phyloP scores from a whole-genome alignment of 2,329 filamentous ascomycete genomes.

The Orbilia brochopaga region DNA sequence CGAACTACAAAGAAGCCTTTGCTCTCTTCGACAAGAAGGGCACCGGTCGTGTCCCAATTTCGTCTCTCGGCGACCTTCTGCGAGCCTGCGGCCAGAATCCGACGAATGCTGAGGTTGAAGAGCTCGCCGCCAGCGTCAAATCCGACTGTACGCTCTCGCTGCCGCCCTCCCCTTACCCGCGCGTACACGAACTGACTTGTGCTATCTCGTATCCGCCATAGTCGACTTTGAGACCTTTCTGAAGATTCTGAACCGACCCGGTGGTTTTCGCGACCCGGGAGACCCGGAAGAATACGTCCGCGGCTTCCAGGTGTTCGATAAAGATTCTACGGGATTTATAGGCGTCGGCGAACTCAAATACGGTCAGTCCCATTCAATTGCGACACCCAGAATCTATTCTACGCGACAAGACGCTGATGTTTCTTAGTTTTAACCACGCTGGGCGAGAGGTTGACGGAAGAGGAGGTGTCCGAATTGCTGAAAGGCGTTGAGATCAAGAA shows the following conservation, averaged over 20 bases:
- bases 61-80: conserved; percentile 88
- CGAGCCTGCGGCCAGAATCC: conserved; percentile 98
- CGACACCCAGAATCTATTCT: background rate
- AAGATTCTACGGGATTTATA: conserved; percentile 97
- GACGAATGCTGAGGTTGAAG: conserved; percentile 87
- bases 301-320: conserved; percentile 99
- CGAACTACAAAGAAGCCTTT: conserved; percentile 99
- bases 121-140: conserved; percentile 77
- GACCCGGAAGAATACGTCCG: conserved; percentile 98
- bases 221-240: conserved; percentile 47
- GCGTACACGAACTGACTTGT: conserved; percentile 10
- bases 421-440: conserved; percentile 83
- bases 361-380: conserved; percentile 58
- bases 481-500: conserved; percentile 97
- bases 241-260: conserved; percentile 86
- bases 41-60: conserved; percentile 85
- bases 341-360: conserved; percentile 97
- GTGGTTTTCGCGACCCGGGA: conserved; percentile 96
- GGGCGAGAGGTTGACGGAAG: conserved; percentile 98
- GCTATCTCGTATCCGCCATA: background rate
- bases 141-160: conserved; percentile 76
- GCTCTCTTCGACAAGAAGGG: conserved; percentile 99
- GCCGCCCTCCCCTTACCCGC: conserved; percentile 1
- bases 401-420: conserved; percentile 1
- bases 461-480: conserved; percentile 97